Evolutionary conservation across 306 rosid species (phyloP), one percentile per base, ranked within the genome.

Genomic region (Castanopsis chinensis): DNA sequence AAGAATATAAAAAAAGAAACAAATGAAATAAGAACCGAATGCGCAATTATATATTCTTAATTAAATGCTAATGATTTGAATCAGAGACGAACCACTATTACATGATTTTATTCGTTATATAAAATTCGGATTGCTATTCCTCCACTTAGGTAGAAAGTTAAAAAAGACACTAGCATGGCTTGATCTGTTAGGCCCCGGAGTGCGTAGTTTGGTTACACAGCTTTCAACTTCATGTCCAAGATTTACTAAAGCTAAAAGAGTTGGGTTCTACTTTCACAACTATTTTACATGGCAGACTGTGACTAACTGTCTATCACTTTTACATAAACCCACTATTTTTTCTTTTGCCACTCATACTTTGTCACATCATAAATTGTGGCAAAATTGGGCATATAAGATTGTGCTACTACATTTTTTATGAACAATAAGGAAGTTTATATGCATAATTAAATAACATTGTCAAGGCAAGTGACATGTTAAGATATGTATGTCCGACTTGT

Each of bases 101-200:
- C 12, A 45, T 45, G 52, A 35, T 65, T 77, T 27, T 69, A 35
- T 59, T 83, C 73, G 13, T 52, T 74, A 45, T 80, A 35, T 19
- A 58, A 58, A 77, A 65, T 60, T 58, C 4, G 13, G 14, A 52
- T 73, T 25, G 58, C 60, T 73, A 35, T 52, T 76, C 69, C 55
- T 32, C 83, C 71, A 70, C 73, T 78, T 54, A 51, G 61, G 52
- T 64, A 55, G 13, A 65, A 55, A n/a, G 60, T 54, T 35, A 1
- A 6, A 25, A 18, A 49, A 14, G 6, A 59, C 51, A 21, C 15
- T 20, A 57, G 28, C 21, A 57, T 21, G 12, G 14, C 71, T 65
- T 15, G 73, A 69, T 69, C 45, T 35, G 57, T 23, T 2, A 13
- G 13, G 64, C 76, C 61, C 35, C 72, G 49, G 55, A 41, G 18